These are phyloP conservation scores for Mucor saturninus DNA, from an alignment of 371 early-diverging fungal species.

Conservation along the genomic window DNA sequence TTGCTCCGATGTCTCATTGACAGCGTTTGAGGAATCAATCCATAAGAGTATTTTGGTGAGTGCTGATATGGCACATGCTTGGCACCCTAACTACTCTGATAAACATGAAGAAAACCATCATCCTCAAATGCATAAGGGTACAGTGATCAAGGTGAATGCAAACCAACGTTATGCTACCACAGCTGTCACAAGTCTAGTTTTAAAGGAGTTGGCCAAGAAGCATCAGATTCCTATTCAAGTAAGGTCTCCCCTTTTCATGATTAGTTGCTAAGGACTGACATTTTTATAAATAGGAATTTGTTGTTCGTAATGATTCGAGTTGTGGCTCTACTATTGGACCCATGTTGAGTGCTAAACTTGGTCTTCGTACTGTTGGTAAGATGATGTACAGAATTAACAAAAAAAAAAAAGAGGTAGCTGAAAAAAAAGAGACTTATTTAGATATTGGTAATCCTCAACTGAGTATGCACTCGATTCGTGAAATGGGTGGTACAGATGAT, in stretches of 20 bases:
- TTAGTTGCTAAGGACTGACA: not conserved
- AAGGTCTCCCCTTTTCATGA: not conserved
- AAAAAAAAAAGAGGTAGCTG: too few relatives aligned
- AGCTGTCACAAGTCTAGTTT: constrained; percentile 79
- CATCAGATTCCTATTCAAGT: constrained; percentile 83
- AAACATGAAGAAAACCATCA: constrained; percentile 92
- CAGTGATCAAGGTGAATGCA: constrained; percentile 95
- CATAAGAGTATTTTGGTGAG: constrained; percentile 88
- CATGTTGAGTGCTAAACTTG: constrained; percentile 91
- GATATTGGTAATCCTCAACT: constrained; percentile 96
- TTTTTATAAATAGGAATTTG: constrained; percentile 69
- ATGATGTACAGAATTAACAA: not conserved
- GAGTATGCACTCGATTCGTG: constrained; percentile 97
- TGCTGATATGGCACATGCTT: constrained; percentile 95
- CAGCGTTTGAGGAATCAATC: constrained; percentile 84
- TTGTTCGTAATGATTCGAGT: constrained; percentile 92
- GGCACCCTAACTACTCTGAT: constrained; percentile 89
- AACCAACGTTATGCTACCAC: constrained; percentile 97
- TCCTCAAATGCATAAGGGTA: constrained; percentile 92
- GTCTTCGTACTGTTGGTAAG: constrained; percentile 92
- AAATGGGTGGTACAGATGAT: constrained; percentile 92
- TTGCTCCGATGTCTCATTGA: constrained; percentile 31
- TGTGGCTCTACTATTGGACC: constrained; percentile 98
- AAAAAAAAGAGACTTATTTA: constrained; percentile 16
- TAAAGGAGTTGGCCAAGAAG: constrained; percentile 81